phyloP scores from a whole-genome alignment of 2,329 filamentous ascomycete genomes.

The Microsporum ferrugineum region DNA sequence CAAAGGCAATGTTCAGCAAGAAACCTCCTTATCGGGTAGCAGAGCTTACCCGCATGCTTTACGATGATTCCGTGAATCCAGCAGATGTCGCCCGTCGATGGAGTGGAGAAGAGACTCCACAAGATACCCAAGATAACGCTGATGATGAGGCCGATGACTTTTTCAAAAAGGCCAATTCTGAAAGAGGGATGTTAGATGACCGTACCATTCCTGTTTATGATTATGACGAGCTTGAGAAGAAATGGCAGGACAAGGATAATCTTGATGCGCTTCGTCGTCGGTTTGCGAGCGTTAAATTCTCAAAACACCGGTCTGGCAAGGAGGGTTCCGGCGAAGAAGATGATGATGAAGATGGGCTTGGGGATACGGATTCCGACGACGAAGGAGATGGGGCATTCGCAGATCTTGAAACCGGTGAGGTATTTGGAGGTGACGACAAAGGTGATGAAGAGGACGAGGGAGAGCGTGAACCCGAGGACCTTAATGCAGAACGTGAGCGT shows the following conservation, averaged over 20 bases:
- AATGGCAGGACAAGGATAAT: constrained; percentile 72
- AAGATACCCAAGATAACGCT: constrained; percentile 25
- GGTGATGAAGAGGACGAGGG: constrained; percentile 23
- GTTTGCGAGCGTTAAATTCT: constrained; percentile 60
- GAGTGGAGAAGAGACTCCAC: constrained; percentile 50
- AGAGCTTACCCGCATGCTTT: constrained; percentile 79
- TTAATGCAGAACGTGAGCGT: constrained; percentile 81
- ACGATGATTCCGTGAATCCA: constrained; percentile 67
- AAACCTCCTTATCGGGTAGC: constrained; percentile 63
- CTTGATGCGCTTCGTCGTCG: constrained; percentile 61
- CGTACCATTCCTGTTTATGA: constrained; percentile 67
- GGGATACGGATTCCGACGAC: constrained; percentile 36
- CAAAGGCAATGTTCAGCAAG: constrained; percentile 57
- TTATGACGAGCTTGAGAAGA: constrained; percentile 67
- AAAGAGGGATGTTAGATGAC: constrained; percentile 52
- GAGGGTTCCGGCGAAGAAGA: constrained; percentile 43
- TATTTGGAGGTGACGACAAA: constrained; percentile 28
- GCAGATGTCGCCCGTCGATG: constrained; percentile 66
- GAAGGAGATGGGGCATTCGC: constrained; percentile 75
- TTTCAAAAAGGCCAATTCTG: constrained; percentile 46
- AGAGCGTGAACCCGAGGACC: constrained; percentile 32
- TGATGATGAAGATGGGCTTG: constrained; percentile 34
- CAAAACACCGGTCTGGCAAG: constrained; percentile 43
- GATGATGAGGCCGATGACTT: constrained; percentile 57
- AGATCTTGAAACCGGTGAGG: constrained; percentile 69